phyloP scores from a whole-genome alignment of 768 basidiomycete species.

The Boletus insuetus region DNA sequence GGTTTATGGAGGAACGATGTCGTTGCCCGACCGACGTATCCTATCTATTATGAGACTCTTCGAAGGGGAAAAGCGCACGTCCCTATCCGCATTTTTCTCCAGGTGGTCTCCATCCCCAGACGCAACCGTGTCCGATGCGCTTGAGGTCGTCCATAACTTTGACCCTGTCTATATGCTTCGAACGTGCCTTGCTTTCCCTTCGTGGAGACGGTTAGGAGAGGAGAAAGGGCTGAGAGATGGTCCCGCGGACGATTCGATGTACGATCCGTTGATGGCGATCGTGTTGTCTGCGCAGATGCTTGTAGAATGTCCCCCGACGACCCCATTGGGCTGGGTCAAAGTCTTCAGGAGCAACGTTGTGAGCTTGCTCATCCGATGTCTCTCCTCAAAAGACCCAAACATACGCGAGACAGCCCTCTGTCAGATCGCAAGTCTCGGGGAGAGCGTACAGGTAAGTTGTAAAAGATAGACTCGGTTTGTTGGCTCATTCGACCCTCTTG shows the following conservation, averaged over 20 bases:
- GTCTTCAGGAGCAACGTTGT: constrained; percentile 79
- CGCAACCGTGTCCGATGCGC: constrained; percentile 40
- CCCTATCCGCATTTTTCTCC: constrained; percentile 59
- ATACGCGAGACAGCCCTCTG: constrained; percentile 61
- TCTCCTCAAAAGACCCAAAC: constrained; percentile 63
- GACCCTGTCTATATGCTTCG: constrained; percentile 68
- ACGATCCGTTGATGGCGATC: constrained; percentile 80
- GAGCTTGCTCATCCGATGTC: constrained; percentile 64
- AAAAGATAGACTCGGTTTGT: neutral
- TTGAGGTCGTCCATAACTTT: constrained; percentile 68
- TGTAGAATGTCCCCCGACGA: constrained; percentile 52
- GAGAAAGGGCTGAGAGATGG: constrained; percentile 25
- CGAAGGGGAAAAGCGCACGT: constrained; percentile 64
- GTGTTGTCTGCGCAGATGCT: constrained; percentile 66
- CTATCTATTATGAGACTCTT: constrained; percentile 78
- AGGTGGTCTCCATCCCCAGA: constrained; percentile 59
- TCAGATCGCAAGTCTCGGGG: constrained; percentile 61
- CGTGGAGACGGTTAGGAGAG: constrained; percentile 52
- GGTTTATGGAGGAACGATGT: constrained; percentile 76
- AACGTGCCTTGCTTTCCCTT: constrained; percentile 70
- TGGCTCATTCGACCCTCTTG: neutral
- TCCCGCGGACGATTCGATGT: constrained; percentile 44
- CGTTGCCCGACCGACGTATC: constrained; percentile 59
- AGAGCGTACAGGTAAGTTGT: constrained; percentile 56
- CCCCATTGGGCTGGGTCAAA: constrained; percentile 75